These are phyloP conservation scores for Guyanaporus albipodus DNA, from an alignment of 768 basidiomycete species.

Conservation along the genomic window DNA sequence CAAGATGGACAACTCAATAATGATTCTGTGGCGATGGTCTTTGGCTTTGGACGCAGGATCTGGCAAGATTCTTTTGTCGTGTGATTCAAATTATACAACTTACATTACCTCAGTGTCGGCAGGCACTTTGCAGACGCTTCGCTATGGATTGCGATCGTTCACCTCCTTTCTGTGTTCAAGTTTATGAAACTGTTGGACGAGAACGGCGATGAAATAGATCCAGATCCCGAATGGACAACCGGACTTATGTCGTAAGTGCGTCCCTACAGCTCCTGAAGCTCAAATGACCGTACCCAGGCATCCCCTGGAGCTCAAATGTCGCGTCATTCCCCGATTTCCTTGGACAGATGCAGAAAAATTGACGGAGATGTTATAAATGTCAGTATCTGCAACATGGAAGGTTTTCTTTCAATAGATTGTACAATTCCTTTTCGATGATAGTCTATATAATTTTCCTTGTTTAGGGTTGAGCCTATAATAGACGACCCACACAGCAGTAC, in stretches of 20 bases:
- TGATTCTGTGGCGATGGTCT: conserved; percentile 20
- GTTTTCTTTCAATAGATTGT: not conserved
- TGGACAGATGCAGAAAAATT: conserved; percentile 15
- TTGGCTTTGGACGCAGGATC: conserved; percentile 30
- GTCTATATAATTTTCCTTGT: no score
- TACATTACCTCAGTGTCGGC: conserved; percentile 20
- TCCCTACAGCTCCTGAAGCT: not conserved
- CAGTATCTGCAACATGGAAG: no score
- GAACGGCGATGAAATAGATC: conserved; percentile 24
- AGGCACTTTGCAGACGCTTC: conserved; percentile 31
- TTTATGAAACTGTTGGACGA: conserved; percentile 28
- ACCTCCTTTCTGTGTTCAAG: conserved; percentile 28
- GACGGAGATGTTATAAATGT: conserved; percentile 11
- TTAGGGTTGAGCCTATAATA: no score
- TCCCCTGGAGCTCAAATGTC: conserved; percentile 28
- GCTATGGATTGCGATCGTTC: conserved; percentile 30
- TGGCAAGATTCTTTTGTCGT: conserved; percentile 13
- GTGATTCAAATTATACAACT: not conserved
- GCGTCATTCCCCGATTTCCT: conserved; percentile 21
- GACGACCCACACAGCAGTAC: no score
- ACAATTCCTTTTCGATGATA: no score
- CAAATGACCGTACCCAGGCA: conserved; percentile 19
- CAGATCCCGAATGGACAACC: conserved; percentile 25
- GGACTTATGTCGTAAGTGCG: conserved; percentile 27
- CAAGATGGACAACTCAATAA: conserved; percentile 23